Percentiles rank a stretch among this genome's conserved stretches.
These are phyloP conservation scores for Phialophora tarda DNA, from an alignment of 2,329 filamentous ascomycete genomes.

Conservation along the genomic window DNA sequence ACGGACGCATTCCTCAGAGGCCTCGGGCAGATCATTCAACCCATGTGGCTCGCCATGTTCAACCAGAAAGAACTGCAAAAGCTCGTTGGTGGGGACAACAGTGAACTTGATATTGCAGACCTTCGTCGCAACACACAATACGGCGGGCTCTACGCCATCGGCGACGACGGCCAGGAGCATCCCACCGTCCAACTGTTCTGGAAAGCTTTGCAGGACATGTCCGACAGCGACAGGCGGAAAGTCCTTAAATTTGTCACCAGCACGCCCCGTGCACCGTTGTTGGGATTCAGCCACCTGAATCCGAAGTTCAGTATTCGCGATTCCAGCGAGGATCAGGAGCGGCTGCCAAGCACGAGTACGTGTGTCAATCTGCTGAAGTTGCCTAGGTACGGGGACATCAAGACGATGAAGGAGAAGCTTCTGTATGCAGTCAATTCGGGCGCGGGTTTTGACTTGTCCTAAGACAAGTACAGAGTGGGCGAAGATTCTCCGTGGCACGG, in stretches of 20 bases:
- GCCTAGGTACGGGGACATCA: conserved; percentile 74
- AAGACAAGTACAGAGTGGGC: neutral
- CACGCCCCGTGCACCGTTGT: conserved; percentile 83
- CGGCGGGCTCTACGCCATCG: conserved; percentile 84
- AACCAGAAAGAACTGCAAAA: conserved; percentile 95
- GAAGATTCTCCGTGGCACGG: neutral
- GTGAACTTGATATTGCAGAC: conserved; percentile 85
- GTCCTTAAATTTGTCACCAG: conserved; percentile 96
- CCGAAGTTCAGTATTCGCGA: conserved; percentile 91
- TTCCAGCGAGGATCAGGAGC: conserved; percentile 72
- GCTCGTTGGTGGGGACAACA: conserved; percentile 84
- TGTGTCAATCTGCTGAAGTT: conserved; percentile 95
- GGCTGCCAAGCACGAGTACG: conserved; percentile 90
- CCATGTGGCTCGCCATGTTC: conserved; percentile 96
- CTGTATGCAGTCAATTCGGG: conserved; percentile 88
- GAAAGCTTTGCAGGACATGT: conserved; percentile 79
- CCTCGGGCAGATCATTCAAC: conserved; percentile 84
- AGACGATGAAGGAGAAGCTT: conserved; percentile 75
- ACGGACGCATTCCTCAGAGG: conserved; percentile 87
- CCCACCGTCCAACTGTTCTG: conserved; percentile 87
- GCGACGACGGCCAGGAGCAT: conserved; percentile 87
- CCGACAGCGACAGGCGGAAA: conserved; percentile 77
- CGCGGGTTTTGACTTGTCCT: conserved; percentile 81
- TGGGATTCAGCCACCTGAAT: conserved; percentile 85
- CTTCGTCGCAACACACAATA: conserved; percentile 83